Conservation (phyloP, 352 stramenopile species). For the Globisporangium okanoganense region DNA sequence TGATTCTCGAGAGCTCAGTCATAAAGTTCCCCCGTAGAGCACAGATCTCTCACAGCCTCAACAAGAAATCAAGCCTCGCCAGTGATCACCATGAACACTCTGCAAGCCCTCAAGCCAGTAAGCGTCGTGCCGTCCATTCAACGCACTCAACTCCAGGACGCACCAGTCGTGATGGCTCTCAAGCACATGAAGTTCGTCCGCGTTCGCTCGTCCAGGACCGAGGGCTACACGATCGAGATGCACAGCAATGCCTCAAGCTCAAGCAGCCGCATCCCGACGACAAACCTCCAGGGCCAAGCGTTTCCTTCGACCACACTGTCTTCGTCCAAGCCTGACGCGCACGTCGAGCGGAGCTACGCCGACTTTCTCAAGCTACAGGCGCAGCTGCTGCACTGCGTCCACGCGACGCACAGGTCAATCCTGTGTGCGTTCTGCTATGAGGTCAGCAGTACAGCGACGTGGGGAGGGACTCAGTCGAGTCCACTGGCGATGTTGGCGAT, state of each 20-base stretch:
- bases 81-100: background rate
- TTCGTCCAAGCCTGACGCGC: background rate
- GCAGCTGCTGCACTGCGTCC: background rate
- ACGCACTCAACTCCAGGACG: background rate
- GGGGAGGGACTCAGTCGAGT: background rate
- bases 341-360: background rate
- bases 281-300: background rate
- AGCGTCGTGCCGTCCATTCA: background rate
- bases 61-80: background rate
- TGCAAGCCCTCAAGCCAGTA: background rate
- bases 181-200: background rate
- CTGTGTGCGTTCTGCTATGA: background rate
- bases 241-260: background rate
- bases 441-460: background rate
- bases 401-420: background rate
- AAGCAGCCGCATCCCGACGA: background rate
- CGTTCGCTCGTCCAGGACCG: background rate
- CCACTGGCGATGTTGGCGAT: background rate
- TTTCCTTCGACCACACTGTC: background rate
- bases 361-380: background rate
- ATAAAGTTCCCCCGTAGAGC: too few species aligned
- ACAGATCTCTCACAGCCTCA: too few species aligned
- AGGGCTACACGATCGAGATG: background rate
- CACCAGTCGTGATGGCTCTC: background rate
- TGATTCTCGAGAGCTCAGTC: too few species aligned